Base-by-base conservation (phyloP, 768 basidiomycete genomes). In the Kwoniella heveanensis region DNA sequence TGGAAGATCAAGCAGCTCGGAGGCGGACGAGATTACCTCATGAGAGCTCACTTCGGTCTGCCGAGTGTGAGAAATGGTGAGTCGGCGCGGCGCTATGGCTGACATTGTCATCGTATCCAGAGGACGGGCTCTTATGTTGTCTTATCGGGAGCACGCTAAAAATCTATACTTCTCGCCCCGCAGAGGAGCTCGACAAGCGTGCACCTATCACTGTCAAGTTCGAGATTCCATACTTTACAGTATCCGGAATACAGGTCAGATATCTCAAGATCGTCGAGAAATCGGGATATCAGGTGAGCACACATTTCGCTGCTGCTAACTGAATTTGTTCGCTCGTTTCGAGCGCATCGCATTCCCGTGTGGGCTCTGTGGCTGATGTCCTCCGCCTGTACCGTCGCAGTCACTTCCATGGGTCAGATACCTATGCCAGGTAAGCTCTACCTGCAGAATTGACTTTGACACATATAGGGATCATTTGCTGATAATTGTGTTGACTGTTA, bases 1-100 rank as follows among this genome's bases (percentile, higher is more conserved):
- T 98, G 96, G 96, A 97, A 97, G 82, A 97, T 99, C 81, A 98
- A 98, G 80, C 92, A 95, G 78, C 85, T 99, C 0, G 94, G 91
- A 4, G 96, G 96, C 5, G 91, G 91, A 37, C 87, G 92, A 39
- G 96, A 99, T 78, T 98, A 94, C 82, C 84, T 97, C 58, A 97
- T 98, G 95, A 85, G 96, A 12, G 96, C 96, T 0, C 96, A 98
- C 78, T 98, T 98, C 79, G 94, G 94, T 53, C 82, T 99, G 48
- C 96, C 96, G 0, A 91, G 90, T 71, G 96, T 98, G 17, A 88
- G 88, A 76, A 90, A 85, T 72, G 92, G 94, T 92, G 60, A 46
- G 91, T 83, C 9, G 32, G 32, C 3, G 9, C 15, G 19, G 19
- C 4, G 15, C 39, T 19, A 10, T 44, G 10, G 39, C 39, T 17